These are phyloP conservation scores for Xylaria venustula DNA, from an alignment of 495 filamentous ascomycete species.

Conservation along the genomic window DNA sequence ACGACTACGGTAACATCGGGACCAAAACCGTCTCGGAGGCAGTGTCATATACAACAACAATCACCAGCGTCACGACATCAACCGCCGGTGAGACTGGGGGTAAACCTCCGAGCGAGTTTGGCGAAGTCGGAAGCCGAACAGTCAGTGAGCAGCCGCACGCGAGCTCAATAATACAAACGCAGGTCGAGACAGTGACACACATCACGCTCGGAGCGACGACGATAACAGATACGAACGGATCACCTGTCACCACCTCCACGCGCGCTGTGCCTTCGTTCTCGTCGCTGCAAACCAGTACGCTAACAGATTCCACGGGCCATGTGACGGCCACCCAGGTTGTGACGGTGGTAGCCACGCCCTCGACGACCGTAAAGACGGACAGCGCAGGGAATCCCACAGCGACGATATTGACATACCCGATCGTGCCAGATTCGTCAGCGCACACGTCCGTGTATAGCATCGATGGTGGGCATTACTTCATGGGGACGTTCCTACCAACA, in stretches of 20 bases:
- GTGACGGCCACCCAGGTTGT: slow-evolving; percentile 29
- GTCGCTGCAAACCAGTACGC: slow-evolving; percentile 24
- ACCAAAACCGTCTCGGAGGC: neutral
- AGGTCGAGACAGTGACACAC: slow-evolving; percentile 20
- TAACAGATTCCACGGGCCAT: slow-evolving; percentile 23
- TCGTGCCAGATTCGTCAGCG: slow-evolving; percentile 10
- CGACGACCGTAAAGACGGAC: slow-evolving; percentile 21
- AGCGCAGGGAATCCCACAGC: slow-evolving; percentile 27
- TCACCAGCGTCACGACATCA: neutral
- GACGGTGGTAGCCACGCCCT: slow-evolving; percentile 20
- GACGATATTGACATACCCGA: slow-evolving; percentile 30
- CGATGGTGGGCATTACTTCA: slow-evolving; percentile 29
- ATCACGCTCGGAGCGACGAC: slow-evolving; percentile 17
- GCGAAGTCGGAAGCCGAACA: slow-evolving; percentile 13
- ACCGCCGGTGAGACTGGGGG: neutral
- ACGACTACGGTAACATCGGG: slow-evolving; percentile 18
- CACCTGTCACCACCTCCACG: slow-evolving; percentile 22
- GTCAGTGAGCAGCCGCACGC: neutral
- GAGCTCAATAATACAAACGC: neutral
- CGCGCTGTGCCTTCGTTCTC: slow-evolving; percentile 22
- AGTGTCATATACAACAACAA: too few relatives aligned
- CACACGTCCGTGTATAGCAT: slow-evolving; percentile 21
- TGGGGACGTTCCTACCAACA: slow-evolving; percentile 36
- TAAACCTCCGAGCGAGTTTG: neutral
- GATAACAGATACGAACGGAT: slow-evolving; percentile 22